A percentile compares a stretch with the other conserved stretches of the same genome.
phyloP scores from a whole-genome alignment of 2,329 filamentous ascomycete species.

The Verticillium dahliae region DNA sequence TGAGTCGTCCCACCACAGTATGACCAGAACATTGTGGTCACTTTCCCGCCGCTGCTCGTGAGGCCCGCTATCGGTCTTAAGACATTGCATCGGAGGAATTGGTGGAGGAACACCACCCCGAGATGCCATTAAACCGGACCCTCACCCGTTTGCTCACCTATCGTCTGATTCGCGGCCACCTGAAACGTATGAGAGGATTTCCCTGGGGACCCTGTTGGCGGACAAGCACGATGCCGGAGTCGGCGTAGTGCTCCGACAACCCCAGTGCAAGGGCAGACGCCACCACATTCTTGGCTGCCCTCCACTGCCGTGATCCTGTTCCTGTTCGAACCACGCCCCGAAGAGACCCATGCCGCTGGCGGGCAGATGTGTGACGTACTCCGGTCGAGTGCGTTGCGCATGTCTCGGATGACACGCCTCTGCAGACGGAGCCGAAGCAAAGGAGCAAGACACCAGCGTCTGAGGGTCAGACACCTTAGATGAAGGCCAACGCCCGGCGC shows the following conservation, averaged over 20 bases:
- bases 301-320: neutral
- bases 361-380: neutral
- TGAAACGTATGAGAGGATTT: neutral
- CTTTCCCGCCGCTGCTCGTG: no score
- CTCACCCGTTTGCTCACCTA: neutral
- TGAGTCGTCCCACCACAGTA: no score
- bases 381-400: neutral
- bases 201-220: neutral
- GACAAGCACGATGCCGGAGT: neutral
- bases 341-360: neutral
- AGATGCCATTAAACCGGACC: neutral
- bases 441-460: neutral
- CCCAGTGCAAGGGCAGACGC: neutral
- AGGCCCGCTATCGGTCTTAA: neutral
- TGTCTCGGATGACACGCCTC: neutral
- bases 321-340: neutral
- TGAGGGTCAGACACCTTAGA: neutral
- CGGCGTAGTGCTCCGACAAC: neutral
- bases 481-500: neutral
- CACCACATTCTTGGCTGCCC: neutral
- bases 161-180: neutral
- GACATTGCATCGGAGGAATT: neutral
- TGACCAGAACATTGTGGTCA: no score
- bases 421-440: neutral
- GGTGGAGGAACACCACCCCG: neutral